Base-by-base conservation (phyloP, 768 basidiomycete species). In the Boletus eberwhitei region DNA sequence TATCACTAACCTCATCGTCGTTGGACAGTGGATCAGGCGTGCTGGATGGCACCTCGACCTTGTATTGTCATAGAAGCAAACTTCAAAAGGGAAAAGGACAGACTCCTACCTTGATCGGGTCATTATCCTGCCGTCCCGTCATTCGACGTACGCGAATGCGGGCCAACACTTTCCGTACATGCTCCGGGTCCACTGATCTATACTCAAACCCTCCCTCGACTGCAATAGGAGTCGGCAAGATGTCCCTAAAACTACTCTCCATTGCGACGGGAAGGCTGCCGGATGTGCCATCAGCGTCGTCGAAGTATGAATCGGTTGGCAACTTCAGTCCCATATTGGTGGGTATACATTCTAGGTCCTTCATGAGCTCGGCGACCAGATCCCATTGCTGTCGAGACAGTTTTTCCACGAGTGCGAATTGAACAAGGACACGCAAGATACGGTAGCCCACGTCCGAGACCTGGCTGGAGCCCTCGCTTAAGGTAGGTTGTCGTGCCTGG, bases 221-320 rank as follows among this genome's bases (percentile, higher is more conserved):
- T 19, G 38, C 44, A 26, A 51, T 34, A 14, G 8, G 17, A 39
- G 45, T 61, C 12, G 1, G 2, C 5, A 41, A 38, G 26, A 60
- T 45, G 14, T 37, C 19, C 14, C 44, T 2, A 19, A 60, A 61
- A 12, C 14, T 6, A 3, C 0, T 2, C 21, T 48, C 59, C 17
- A 5, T 34, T 12, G n/a, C 59, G 5, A 57, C 46, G 4, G 59
- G 53, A 13, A 61, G 48, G 24, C 31, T 58, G 89, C 17, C 42
- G 11, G 16, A 96, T 17, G 97, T 29, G 29, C 29, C 29, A 29
- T 9, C 83, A n/a, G 87, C 93, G 57, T 83, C 90, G 9, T 85
- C 74, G 64, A 97, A 93, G 71, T 95, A 96, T 4, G 87, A 74
- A 48, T 93, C 83, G 6, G 68, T 66, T 0, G 95, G 90, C 21